A percentile compares a stretch with the other conserved stretches of the same genome.
phyloP scores from a whole-genome alignment of 2,329 filamentous ascomycete genomes.

The Talaromyces sp. region DNA sequence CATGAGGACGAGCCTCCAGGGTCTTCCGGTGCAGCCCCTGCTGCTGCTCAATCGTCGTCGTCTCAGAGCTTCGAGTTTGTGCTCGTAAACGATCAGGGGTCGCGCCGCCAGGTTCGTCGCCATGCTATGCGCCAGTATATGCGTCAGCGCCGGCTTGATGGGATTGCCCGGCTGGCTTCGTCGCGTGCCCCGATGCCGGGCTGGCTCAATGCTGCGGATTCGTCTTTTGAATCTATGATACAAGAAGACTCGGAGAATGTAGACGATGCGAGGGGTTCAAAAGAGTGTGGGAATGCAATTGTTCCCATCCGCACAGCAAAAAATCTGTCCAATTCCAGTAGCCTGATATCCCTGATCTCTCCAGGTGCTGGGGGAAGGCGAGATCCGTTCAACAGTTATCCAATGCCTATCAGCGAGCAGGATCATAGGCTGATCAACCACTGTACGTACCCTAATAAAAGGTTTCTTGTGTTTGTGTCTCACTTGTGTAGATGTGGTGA shows the following conservation, averaged over 20 bases:
- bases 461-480: not conserved
- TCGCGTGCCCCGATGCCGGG: constrained; percentile 21
- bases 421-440: constrained; percentile 28
- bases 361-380: constrained; percentile 15
- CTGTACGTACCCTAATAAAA: constrained; percentile 20
- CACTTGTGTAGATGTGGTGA: constrained; percentile 22
- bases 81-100: constrained; percentile 27
- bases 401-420: constrained; percentile 18
- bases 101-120: constrained; percentile 27
- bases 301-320: not conserved
- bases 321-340: constrained; percentile 1
- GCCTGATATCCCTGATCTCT: constrained; percentile 4
- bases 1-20: not conserved
- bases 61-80: constrained; percentile 28
- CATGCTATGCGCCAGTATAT: constrained; percentile 34
- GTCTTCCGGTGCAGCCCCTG: not conserved
- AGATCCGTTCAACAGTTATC: constrained; percentile 26
- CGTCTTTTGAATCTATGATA: not conserved
- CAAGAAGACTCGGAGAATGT: constrained; percentile 10
- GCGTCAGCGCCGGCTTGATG: constrained; percentile 27
- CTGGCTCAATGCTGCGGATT: constrained; percentile 16
- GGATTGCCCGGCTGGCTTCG: constrained; percentile 27
- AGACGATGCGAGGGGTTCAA: constrained; percentile 8
- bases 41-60: constrained; percentile 3
- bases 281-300: constrained; percentile 3